A percentile compares a stretch with the other conserved stretches of the same genome.
phyloP scores from a whole-genome alignment of 208 protist species.

The Crithidia acanthocephali region DNA sequence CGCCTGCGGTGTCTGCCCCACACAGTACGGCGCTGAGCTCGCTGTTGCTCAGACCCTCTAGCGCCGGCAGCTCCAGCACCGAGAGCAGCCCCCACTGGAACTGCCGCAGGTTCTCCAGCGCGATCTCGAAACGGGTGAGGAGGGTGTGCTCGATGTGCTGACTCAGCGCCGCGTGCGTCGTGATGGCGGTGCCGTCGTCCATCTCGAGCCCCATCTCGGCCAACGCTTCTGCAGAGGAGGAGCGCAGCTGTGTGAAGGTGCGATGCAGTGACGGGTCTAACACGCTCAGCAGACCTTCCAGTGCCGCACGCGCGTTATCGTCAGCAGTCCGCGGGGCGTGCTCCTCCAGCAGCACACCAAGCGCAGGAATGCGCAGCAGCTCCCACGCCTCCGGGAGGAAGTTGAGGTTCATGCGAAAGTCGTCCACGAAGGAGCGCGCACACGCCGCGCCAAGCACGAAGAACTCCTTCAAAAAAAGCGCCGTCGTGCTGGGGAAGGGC shows the following conservation, averaged over 20 bases:
- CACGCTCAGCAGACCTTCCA: slow-evolving; percentile 39
- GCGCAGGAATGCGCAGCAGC: slow-evolving; percentile 37
- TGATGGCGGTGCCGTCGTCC: slow-evolving; percentile 43
- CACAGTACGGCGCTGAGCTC: slow-evolving; percentile 68
- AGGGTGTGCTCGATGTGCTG: slow-evolving; percentile 31
- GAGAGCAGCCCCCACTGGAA: slow-evolving; percentile 68
- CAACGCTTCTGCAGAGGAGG: slow-evolving; percentile 45
- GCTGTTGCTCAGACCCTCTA: slow-evolving; percentile 58
- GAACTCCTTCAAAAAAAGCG: slow-evolving; percentile 55
- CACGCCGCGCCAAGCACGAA: slow-evolving; percentile 77
- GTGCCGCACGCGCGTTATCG: not conserved
- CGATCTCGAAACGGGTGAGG: slow-evolving; percentile 41
- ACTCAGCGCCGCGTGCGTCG: slow-evolving; percentile 16
- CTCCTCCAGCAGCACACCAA: slow-evolving; percentile 11
- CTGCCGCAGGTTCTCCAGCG: slow-evolving; percentile 56
- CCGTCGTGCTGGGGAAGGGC: slow-evolving; percentile 60
- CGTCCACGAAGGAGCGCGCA: slow-evolving; percentile 76
- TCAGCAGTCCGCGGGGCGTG: not conserved
- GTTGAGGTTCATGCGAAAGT: slow-evolving; percentile 70
- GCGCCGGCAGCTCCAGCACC: slow-evolving; percentile 58
- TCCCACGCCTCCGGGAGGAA: slow-evolving; percentile 62
- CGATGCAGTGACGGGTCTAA: slow-evolving; percentile 58
- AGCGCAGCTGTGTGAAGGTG: slow-evolving; percentile 52
- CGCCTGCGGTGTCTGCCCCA: slow-evolving; percentile 28
- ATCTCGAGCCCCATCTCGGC: slow-evolving; percentile 60